Evolutionary conservation across 768 basidiomycete genomes (phyloP).

Genomic region (Termitomyces sp.): DNA sequence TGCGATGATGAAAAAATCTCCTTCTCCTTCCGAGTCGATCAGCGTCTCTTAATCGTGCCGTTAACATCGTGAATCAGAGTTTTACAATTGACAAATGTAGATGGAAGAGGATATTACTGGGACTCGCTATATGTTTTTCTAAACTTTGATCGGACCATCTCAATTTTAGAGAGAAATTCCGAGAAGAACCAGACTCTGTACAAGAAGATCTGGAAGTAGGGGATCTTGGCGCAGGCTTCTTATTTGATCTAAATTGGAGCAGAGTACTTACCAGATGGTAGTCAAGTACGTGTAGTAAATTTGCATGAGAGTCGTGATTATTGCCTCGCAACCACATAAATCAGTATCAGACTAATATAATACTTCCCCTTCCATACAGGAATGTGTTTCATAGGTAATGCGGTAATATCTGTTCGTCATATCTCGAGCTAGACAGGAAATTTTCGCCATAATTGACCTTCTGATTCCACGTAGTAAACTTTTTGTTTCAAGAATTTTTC

Average conservation of each 20-base stretch:
- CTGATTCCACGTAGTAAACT: no score
- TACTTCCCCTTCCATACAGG: background rate
- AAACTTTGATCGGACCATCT: background rate
- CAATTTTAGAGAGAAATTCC: background rate
- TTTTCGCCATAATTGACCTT: no score
- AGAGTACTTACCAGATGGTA: background rate
- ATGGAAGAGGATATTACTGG: background rate
- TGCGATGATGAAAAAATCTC: background rate
- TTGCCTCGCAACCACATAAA: background rate
- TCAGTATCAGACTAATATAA: background rate
- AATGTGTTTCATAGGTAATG: background rate
- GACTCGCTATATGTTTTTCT: background rate
- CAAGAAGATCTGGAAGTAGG: background rate
- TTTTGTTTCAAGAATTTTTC: no score
- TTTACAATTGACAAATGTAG: background rate
- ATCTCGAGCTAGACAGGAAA: no score
- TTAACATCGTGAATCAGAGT: background rate
- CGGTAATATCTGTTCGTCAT: background rate
- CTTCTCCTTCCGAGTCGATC: background rate
- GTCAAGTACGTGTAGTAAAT: background rate
- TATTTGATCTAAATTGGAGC: background rate
- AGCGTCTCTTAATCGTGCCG: background rate
- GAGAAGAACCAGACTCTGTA: background rate
- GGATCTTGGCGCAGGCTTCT: background rate
- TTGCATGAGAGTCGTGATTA: background rate